Base-by-base conservation (phyloP, 768 basidiomycete species). In the Rhizopogon sp. region DNA sequence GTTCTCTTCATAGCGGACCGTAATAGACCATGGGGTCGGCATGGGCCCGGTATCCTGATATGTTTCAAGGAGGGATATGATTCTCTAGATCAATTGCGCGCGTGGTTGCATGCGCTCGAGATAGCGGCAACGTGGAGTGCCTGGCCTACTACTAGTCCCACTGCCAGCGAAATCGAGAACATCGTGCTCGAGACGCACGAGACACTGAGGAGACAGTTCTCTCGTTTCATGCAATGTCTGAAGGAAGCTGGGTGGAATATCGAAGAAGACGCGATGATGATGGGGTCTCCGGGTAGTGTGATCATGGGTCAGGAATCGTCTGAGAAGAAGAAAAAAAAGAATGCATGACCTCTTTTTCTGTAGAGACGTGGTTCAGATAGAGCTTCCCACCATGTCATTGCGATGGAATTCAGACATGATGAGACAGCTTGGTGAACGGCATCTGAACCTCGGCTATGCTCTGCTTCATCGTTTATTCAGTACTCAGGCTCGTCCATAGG, bases 1-100 rank as follows among this genome's bases (percentile, higher is more conserved):
- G 60, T 83, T 17, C 61, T 87, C 28, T 85, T 83, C 76, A 77
- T 79, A 64, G 59, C 60, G 6, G 47, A 46, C 43, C 45, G 22
- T 43, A 58, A 39, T 25, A 5, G 25, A 7, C 20, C 44, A 6
- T 46, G 13, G 11, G 3, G 16, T 33, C 37, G 11, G 22, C 45
- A 43, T 20, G 40, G 2, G 7, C 20, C 33, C 17, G 54, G 49
- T n/a, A 56, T 81, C 3, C 73, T 74, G 56, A 73, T 83, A 41
- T 74, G 74, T 59, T 69, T 87, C 55, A 84, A 78, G 57, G 77
- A 80, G 29, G 76, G 76, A 6, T 77, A 82, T 53, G 62, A 64
- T 22, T 53, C 72, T 3, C 56, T 63, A 13, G 82, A 85, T 62
- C 79, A 81, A 56, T 71, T 84, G 39, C 78, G 77, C 54, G 83